A percentile compares a stretch with the other conserved stretches of the same genome.
Evolutionary conservation across 2,329 filamentous ascomycete genomes (phyloP).

Genomic region (Verticillium zaregamsianum): DNA sequence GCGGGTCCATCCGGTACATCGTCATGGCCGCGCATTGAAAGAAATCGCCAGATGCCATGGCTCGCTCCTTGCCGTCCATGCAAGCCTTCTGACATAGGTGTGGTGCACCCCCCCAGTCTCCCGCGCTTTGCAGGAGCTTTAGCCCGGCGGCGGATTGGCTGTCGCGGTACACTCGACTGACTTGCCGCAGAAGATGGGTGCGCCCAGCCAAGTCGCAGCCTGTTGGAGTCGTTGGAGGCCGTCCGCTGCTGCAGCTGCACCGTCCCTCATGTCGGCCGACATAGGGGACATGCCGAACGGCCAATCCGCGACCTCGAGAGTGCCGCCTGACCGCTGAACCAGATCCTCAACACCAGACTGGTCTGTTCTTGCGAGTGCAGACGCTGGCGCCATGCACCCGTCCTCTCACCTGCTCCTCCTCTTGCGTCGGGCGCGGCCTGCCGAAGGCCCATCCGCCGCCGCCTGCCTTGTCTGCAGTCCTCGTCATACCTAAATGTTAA

Average conservation of each 20-base stretch:
- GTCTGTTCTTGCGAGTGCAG: neutral
- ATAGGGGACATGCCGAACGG: neutral
- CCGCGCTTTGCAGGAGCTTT: neutral
- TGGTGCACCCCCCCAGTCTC: neutral
- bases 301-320: neutral
- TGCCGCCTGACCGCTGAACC: constrained; percentile 1
- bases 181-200: neutral
- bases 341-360: constrained; percentile 1
- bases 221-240: neutral
- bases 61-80: neutral
- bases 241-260: constrained; percentile 1
- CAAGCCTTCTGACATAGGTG: neutral
- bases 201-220: neutral
- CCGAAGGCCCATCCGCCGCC: neutral
- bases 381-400: neutral
- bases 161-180: neutral
- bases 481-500: neutral
- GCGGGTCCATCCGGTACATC: neutral
- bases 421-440: neutral
- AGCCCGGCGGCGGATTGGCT: neutral
- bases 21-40: neutral
- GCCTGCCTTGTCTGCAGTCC: neutral
- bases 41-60: neutral
- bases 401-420: neutral
- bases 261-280: neutral